phyloP scores from a whole-genome alignment of 225 moss, liverwort and hornwort genomes.

The Physcomitrium patens region DNA sequence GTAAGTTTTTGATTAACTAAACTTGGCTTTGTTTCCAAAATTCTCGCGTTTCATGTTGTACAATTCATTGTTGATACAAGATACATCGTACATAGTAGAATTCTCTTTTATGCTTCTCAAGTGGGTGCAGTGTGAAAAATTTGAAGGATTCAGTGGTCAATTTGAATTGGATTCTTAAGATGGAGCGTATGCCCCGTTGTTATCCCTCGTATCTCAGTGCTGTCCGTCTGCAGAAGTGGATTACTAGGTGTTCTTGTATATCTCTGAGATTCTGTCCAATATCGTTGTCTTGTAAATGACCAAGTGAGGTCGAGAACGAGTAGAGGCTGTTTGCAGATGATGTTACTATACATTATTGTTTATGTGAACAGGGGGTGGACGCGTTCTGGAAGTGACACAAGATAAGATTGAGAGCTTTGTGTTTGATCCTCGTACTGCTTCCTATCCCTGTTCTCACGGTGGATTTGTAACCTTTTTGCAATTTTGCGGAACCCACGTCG shows the following conservation, averaged over 20 bases:
- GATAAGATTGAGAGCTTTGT: conserved; percentile 78
- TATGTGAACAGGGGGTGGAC: conserved; percentile 53
- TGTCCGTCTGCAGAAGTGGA: background rate
- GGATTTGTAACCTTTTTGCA: conserved; percentile 3
- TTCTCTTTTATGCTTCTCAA: background rate
- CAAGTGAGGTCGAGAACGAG: conserved; percentile 15
- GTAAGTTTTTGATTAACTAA: conserved; percentile 41
- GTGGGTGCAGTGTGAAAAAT: conserved; percentile 2
- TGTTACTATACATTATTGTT: conserved; percentile 17
- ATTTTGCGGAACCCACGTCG: background rate
- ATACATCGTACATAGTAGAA: background rate
- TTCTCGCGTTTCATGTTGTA: conserved; percentile 12
- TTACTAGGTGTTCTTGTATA: background rate
- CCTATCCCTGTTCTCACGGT: conserved; percentile 20
- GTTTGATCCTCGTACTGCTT: conserved; percentile 82
- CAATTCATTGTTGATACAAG: background rate
- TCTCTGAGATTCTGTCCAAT: conserved; percentile 6
- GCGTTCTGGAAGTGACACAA: conserved; percentile 75
- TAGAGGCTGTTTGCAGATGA: conserved; percentile 39
- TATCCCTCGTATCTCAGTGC: background rate
- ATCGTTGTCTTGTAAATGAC: conserved; percentile 17
- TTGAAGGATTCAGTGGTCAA: background rate
- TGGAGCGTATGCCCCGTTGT: background rate
- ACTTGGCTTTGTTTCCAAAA: background rate
- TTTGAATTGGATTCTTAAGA: background rate